Percentiles rank a stretch among this genome's conserved stretches.
Conservation (phyloP, 2,329 filamentous ascomycete species). For the Thielaviopsis euricoi region DNA sequence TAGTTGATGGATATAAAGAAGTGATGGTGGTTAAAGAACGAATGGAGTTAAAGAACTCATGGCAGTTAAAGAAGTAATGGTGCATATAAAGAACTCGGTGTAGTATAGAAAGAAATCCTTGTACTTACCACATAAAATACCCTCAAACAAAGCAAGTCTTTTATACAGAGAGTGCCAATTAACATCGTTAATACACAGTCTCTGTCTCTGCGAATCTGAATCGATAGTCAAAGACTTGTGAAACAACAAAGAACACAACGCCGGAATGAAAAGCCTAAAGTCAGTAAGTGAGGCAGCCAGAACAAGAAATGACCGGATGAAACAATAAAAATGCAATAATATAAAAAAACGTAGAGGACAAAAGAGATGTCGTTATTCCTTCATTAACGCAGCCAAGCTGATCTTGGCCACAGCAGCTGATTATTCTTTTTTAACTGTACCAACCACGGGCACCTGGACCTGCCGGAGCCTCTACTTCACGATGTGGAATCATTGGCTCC, state of each 20-base stretch:
- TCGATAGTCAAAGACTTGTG: neutral
- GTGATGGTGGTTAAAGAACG: too few relatives aligned
- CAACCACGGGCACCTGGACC: conserved; percentile 44
- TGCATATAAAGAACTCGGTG: too few relatives aligned
- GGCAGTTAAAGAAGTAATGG: too few relatives aligned
- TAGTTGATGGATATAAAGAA: too few relatives aligned
- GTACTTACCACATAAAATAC: too few relatives aligned
- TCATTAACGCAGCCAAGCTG: neutral
- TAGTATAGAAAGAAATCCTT: too few relatives aligned
- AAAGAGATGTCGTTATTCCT: conserved; percentile 2
- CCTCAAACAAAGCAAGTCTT: too few relatives aligned
- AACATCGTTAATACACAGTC: too few relatives aligned
- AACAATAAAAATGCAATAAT: neutral
- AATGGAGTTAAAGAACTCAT: too few relatives aligned
- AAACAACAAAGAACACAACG: neutral
- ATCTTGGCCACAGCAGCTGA: too few relatives aligned
- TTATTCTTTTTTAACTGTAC: conserved; percentile 52
- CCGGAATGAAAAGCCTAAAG: neutral
- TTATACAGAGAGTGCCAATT: too few relatives aligned
- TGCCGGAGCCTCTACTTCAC: conserved; percentile 38
- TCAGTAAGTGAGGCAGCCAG: neutral
- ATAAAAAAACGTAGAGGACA: neutral
- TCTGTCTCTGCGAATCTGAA: too few relatives aligned
- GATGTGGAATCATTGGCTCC: conserved; percentile 73
- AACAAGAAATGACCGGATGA: neutral